These are phyloP conservation scores for Scleroderma citrinum DNA, from an alignment of 768 basidiomycete species.

Conservation along the genomic window DNA sequence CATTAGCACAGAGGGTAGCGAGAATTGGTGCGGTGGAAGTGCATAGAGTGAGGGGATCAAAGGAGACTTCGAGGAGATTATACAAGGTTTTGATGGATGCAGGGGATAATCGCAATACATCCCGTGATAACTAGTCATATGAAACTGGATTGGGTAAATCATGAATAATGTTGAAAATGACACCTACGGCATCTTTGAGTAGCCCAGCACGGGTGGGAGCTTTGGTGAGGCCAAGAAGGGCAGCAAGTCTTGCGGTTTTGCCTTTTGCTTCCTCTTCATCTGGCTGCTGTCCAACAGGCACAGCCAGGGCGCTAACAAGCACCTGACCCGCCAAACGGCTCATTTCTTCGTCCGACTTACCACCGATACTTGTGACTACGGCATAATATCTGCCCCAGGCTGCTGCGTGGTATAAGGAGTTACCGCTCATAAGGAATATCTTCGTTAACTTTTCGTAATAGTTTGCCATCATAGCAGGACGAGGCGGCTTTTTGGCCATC, in stretches of 20 bases:
- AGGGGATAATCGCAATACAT: slow-evolving; percentile 77
- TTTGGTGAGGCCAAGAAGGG: slow-evolving; percentile 76
- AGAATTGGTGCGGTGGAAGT: slow-evolving; percentile 74
- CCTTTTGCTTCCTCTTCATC: slow-evolving; percentile 51
- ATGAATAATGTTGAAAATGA: not conserved
- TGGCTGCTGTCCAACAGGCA: slow-evolving; percentile 69
- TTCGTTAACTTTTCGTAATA: slow-evolving; percentile 98
- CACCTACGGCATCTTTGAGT: slow-evolving; percentile 78
- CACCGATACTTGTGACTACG: slow-evolving; percentile 64
- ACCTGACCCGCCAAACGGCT: slow-evolving; percentile 84
- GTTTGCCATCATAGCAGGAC: slow-evolving; percentile 95
- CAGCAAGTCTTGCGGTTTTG: slow-evolving; percentile 72
- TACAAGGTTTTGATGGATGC: slow-evolving; percentile 71
- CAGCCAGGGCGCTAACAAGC: slow-evolving; percentile 86
- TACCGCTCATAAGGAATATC: slow-evolving; percentile 94
- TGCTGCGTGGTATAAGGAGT: slow-evolving; percentile 92
- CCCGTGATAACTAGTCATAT: slow-evolving; percentile 59
- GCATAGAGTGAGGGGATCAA: slow-evolving; percentile 88
- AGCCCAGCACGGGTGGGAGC: slow-evolving; percentile 85
- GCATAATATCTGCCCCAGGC: slow-evolving; percentile 88
- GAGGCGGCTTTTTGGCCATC: slow-evolving; percentile 88
- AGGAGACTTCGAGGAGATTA: slow-evolving; percentile 84
- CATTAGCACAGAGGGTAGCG: slow-evolving; percentile 40
- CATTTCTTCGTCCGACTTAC: slow-evolving; percentile 72
- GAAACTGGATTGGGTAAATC: not conserved